Evolutionary conservation across 148 eudicot genomes (phyloP), one percentile per base, ranked within the genome.

Genomic region (Pharnaceum exiguum): DNA sequence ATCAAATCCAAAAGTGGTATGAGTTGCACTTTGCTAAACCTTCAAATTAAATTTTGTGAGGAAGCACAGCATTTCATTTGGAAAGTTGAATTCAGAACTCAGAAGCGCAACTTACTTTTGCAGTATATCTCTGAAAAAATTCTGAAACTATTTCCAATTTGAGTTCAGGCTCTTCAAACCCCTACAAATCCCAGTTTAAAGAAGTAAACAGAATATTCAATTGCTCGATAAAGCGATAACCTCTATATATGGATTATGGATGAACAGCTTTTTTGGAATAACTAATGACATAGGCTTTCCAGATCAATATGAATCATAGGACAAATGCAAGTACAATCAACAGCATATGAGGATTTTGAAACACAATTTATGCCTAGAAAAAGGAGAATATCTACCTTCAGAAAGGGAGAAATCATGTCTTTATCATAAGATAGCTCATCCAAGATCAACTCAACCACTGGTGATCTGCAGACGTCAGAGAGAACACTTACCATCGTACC

Each of bases 121-220:
- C 76, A 44, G 69, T 71, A 57, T 85, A 93, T 75, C 88, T 93
- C 55, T 66, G 81, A 59, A 93, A 75, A 70, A 77, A 88, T 48
- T 88, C 80, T 60, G 83, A 57, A 59, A 88, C 54, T 32, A 93
- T 66, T 32, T 88, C 79, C 74, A 93, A 76, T 83, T 83, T 88
- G 84, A 73, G 56, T 68, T 75, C 75, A 57, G 88, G 87, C 32
- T 75, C 83, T 61, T 79, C 80, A 44, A 93, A 79, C 30, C 57
- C 96, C 99, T 93, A 80, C 32, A 60, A 36, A n/a, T 28, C 23
- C 23, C 22, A 17, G 24, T 55, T 3, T 10, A 21, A 35, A 38
- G 15, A 23, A 54, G 29, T 33, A 46, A 43, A 65, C 32, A 16
- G 43, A 31, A 5, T n/a, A n/a, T n/a, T n/a, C n/a, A n/a, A n/a